Conservation (phyloP, 345 rosid genomes). For the Dovyalis caffra region DNA sequence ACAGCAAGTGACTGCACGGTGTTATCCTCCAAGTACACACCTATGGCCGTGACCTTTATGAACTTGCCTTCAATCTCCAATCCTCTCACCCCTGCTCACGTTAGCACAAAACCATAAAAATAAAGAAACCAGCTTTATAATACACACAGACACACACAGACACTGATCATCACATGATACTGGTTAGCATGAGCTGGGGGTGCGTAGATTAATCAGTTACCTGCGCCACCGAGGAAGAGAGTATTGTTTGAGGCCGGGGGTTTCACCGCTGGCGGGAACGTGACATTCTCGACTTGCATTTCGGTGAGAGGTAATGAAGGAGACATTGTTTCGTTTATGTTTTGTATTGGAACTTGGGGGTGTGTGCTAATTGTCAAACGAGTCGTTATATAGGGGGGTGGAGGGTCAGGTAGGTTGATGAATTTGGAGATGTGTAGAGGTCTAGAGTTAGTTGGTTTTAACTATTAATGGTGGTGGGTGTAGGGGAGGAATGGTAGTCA, state of each 20-base stretch:
- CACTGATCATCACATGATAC: background rate
- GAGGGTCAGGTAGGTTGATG: too few relatives aligned
- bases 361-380: background rate
- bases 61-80: constrained; percentile 72
- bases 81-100: constrained; percentile 67
- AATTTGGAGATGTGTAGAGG: too few relatives aligned
- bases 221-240: constrained; percentile 87
- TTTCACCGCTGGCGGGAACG: constrained; percentile 53
- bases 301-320: constrained; percentile 17
- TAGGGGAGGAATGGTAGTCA: too few relatives aligned
- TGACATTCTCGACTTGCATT: constrained; percentile 46
- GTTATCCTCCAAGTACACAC: constrained; percentile 62
- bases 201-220: constrained; percentile 24
- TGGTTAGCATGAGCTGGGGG: background rate
- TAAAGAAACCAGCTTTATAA: background rate
- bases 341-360: background rate
- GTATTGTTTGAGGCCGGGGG: constrained; percentile 64
- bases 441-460: too few relatives aligned
- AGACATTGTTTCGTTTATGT: background rate
- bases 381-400: background rate
- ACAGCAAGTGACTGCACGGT: constrained; percentile 52
- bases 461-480: too few relatives aligned
- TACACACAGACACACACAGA: too few relatives aligned
- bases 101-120: constrained; percentile 4
- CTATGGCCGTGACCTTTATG: constrained; percentile 74